Evolutionary conservation across 306 rosid species (phyloP), one percentile per base, ranked within the genome.

Genomic region (Fagus sylvatica): DNA sequence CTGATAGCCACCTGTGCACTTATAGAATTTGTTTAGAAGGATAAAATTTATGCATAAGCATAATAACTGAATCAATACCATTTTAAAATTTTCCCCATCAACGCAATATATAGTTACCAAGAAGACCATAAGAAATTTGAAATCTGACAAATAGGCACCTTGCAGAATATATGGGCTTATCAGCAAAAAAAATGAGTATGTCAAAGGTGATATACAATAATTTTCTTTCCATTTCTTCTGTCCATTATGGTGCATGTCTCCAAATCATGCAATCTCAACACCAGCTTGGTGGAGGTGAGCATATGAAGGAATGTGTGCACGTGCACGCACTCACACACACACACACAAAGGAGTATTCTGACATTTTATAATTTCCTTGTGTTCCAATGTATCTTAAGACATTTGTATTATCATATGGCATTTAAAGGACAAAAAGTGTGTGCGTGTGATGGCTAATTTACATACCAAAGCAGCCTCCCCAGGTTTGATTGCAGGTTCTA

Each of bases 401-500:
- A 61, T 22, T 10, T 56, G 36, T 33, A 13, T 16, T 33, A 61
- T 34, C 7, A 2, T 19, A 15, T 61, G 49, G 28, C 32, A 65
- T 65, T 5, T 17, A 7, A 36, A 37, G 30, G 30, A 37, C 11
- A 65, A 65, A 36, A 64, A 15, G 22, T 37, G 70, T 17, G 17
- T 16, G 13, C 28, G 28, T 16, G 2, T 6, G 10, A 68, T 53
- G 74, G 72, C 72, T 16, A 61, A 48, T 30, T 49, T 33, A 81
- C 97, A 55, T 89, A 91, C 98, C 96, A 94, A 79, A 78, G 90
- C 89, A 68, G 87, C 81, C 60, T 94, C 91, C 71, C 97, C 98
- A 19, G 98, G 97, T 84, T 94, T 94, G 79, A 94, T 76, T 60
- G 96, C 94, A 76, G 98, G 97, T 76, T 94, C 98, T 67, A 91